phyloP scores from a whole-genome alignment of 495 filamentous ascomycete genomes.

The Clavariopsis aquatica region DNA sequence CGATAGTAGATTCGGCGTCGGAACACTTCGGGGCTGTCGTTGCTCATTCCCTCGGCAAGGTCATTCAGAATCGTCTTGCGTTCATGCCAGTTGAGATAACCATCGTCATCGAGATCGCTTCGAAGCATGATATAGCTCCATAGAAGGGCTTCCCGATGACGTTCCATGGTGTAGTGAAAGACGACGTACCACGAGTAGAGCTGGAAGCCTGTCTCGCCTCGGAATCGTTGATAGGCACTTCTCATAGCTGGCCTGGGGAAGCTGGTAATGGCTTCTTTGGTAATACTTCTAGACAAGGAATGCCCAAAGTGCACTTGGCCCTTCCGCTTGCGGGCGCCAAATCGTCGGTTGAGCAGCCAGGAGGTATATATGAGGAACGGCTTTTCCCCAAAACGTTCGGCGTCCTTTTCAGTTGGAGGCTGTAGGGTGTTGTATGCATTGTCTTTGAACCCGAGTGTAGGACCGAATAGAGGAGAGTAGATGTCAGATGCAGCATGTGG shows the following conservation, averaged over 20 bases:
- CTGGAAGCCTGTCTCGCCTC: conserved; percentile 48
- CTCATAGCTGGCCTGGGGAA: conserved; percentile 47
- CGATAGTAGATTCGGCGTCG: conserved; percentile 47
- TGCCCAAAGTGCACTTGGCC: conserved; percentile 51
- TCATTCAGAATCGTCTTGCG: conserved; percentile 43
- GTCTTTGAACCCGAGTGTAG: conserved; percentile 48
- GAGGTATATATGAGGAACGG: conserved; percentile 52
- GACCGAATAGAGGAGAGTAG: conserved; percentile 50
- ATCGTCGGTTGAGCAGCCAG: conserved; percentile 49
- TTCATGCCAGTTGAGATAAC: conserved; percentile 47
- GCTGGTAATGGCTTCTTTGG: conserved; percentile 47
- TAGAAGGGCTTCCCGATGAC: conserved; percentile 48
- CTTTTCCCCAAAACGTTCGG: conserved; percentile 48
- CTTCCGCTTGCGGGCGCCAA: conserved; percentile 49
- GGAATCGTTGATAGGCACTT: conserved; percentile 48
- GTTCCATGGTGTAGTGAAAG: conserved; percentile 51
- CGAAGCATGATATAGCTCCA: conserved; percentile 51
- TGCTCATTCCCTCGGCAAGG: conserved; percentile 43
- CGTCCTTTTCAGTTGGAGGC: conserved; percentile 42
- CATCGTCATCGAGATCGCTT: conserved; percentile 45
- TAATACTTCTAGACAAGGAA: conserved; percentile 46
- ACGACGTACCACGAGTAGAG: conserved; percentile 49
- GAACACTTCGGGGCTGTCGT: conserved; percentile 38
- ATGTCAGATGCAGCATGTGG: conserved; percentile 48
- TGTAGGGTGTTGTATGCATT: conserved; percentile 48